phyloP scores from a whole-genome alignment of 352 stramenopile genomes.

The Sclerospora graminicola region DNA sequence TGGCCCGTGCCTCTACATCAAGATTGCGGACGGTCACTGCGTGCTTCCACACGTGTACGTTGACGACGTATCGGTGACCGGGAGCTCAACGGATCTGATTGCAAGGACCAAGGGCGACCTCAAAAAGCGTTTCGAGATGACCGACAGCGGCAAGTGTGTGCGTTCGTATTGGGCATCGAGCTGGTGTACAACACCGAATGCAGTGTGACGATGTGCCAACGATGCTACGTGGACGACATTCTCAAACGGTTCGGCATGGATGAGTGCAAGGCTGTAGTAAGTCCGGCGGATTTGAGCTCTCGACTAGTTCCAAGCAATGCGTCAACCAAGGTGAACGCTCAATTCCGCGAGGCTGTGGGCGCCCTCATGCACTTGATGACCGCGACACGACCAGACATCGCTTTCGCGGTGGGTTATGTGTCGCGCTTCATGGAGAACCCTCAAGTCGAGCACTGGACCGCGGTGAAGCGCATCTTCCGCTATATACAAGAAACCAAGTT shows the following conservation, averaged over 20 bases:
- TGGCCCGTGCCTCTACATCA: constrained; percentile 10
- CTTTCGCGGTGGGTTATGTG: constrained; percentile 7
- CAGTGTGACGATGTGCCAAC: constrained; percentile 11
- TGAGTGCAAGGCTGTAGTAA: constrained; percentile 3
- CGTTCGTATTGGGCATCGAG: constrained; percentile 13
- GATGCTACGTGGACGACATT: constrained; percentile 13
- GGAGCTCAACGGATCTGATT: constrained; percentile 7
- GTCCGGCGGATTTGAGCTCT: constrained; percentile 3
- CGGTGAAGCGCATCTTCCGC: constrained; percentile 11
- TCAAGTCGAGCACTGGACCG: constrained; percentile 10
- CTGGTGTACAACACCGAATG: constrained; percentile 4
- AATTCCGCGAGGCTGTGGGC: constrained; percentile 10
- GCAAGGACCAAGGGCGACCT: constrained; percentile 11
- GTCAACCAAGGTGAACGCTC: constrained; percentile 3
- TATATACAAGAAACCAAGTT: constrained; percentile 14
- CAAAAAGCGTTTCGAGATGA: constrained; percentile 15
- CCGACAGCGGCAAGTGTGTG: constrained; percentile 16
- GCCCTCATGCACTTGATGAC: constrained; percentile 18
- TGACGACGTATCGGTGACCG: constrained; percentile 9
- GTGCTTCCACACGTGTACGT: constrained; percentile 9
- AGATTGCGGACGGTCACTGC: constrained; percentile 4
- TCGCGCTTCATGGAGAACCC: constrained; percentile 15
- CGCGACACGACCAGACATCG: constrained; percentile 10
- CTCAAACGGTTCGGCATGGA: constrained; percentile 20
- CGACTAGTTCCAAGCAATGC: constrained; percentile 1